A percentile compares a stretch with the other conserved stretches of the same genome.
phyloP scores from a whole-genome alignment of 768 basidiomycete species.

The Pulveroboletus frians region DNA sequence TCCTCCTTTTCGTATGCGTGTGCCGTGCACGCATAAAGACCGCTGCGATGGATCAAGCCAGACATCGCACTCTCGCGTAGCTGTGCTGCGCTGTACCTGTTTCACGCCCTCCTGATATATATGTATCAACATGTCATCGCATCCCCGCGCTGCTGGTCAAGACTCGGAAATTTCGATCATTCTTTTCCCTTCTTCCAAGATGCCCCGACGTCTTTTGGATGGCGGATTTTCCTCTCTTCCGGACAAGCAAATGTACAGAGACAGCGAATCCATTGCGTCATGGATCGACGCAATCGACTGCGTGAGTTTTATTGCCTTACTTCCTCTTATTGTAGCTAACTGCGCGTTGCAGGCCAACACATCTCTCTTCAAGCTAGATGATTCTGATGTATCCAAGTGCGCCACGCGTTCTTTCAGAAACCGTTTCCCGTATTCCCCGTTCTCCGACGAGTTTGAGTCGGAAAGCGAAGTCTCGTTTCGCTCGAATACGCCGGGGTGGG shows the following conservation, averaged over 20 bases:
- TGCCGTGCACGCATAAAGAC: constrained; percentile 17
- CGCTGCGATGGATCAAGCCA: not conserved
- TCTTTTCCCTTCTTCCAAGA: constrained; percentile 10
- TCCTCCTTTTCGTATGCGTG: constrained; percentile 5
- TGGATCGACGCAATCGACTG: constrained; percentile 25
- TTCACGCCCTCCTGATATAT: constrained; percentile 7
- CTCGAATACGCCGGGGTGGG: constrained; percentile 17
- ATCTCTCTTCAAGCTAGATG: constrained; percentile 1
- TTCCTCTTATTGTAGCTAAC: not conserved
- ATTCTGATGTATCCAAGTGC: constrained; percentile 12
- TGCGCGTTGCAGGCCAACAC: constrained; percentile 12
- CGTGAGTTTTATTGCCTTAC: constrained; percentile 13
- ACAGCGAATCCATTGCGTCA: constrained; percentile 20
- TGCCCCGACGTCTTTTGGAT: not conserved
- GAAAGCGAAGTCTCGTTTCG: constrained; percentile 15
- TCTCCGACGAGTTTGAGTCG: constrained; percentile 21
- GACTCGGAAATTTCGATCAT: constrained; percentile 12
- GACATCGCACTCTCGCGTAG: constrained; percentile 16
- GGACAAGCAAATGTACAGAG: constrained; percentile 21
- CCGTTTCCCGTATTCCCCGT: constrained; percentile 14
- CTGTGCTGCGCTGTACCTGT: constrained; percentile 26
- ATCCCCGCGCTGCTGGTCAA: constrained; percentile 29
- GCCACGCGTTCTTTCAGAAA: constrained; percentile 17
- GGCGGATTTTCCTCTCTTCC: constrained; percentile 6
- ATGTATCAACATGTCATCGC: constrained; percentile 19